Evolutionary conservation across 768 basidiomycete species (phyloP).

Genomic region (Mycena leptocephala): DNA sequence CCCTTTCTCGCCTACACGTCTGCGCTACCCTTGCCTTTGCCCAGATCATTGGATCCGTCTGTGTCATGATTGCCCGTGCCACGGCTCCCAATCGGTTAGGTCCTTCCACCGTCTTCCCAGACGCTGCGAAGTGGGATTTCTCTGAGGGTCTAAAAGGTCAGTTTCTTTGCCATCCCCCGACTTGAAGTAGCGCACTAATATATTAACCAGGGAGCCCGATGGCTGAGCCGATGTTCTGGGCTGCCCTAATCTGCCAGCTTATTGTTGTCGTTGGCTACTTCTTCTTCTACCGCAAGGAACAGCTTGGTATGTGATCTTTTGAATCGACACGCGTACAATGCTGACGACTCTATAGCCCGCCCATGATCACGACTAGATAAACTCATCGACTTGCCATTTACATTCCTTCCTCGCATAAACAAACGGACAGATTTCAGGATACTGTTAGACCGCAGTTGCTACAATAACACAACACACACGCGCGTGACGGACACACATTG

Average conservation of each 20-base stretch:
- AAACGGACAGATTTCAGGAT: constrained; percentile 32
- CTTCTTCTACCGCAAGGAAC: constrained; percentile 98
- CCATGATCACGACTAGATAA: constrained; percentile 49
- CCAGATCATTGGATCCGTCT: constrained; percentile 90
- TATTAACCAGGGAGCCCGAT: constrained; percentile 76
- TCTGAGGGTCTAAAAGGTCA: constrained; percentile 74
- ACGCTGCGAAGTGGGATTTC: constrained; percentile 94
- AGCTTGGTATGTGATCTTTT: constrained; percentile 73
- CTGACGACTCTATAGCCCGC: constrained; percentile 47
- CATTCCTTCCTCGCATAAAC: constrained; percentile 27
- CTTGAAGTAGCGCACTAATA: constrained; percentile 7
- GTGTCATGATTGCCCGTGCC: constrained; percentile 94
- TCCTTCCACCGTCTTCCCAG: constrained; percentile 92
- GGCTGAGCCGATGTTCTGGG: constrained; percentile 91
- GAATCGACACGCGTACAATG: not conserved
- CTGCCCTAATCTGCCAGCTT: constrained; percentile 85
- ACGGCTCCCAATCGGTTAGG: constrained; percentile 94
- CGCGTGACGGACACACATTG: constrained; percentile 10
- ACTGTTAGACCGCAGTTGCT: constrained; percentile 32
- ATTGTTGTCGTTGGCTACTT: constrained; percentile 94
- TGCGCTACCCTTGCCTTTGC: constrained; percentile 94
- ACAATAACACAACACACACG: constrained; percentile 26
- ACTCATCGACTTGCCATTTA: constrained; percentile 24
- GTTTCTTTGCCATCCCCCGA: constrained; percentile 28
- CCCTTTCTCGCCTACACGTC: constrained; percentile 93